phyloP scores from a whole-genome alignment of 208 protist genomes.

The Leishmania arabica region DNA sequence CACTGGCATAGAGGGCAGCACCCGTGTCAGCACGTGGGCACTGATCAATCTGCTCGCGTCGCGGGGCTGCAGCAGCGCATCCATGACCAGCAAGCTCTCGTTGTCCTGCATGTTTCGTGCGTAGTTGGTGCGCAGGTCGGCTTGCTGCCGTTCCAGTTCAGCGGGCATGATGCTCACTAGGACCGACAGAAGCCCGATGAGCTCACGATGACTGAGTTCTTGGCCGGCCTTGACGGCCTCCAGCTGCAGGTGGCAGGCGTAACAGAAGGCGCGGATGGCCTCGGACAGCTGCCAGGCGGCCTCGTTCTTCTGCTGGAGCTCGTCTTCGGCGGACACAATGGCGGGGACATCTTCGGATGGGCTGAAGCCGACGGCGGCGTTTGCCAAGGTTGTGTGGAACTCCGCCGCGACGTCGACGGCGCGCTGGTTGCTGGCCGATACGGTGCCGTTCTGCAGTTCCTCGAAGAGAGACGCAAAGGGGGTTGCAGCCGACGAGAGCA shows the following conservation, averaged over 20 bases:
- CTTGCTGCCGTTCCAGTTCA: constrained; percentile 28
- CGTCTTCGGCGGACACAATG: constrained; percentile 38
- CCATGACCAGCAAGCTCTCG: constrained; percentile 46
- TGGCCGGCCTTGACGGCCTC: constrained; percentile 65
- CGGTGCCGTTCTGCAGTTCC: constrained; percentile 36
- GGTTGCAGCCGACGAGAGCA: not conserved
- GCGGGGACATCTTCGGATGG: constrained; percentile 23
- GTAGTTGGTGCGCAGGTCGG: constrained; percentile 40
- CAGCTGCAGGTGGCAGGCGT: constrained; percentile 43
- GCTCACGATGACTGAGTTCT: constrained; percentile 45
- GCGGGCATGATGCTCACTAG: constrained; percentile 46
- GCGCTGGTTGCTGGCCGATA: constrained; percentile 5
- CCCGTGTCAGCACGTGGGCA: constrained; percentile 22
- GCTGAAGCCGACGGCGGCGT: constrained; percentile 50
- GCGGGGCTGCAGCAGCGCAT: constrained; percentile 35
- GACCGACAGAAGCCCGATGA: constrained; percentile 55
- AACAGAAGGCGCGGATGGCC: constrained; percentile 53
- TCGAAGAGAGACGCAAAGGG: constrained; percentile 35
- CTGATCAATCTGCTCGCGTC: constrained; percentile 30
- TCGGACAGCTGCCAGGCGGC: constrained; percentile 54
- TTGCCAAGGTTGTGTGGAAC: constrained; percentile 43
- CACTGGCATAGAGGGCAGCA: constrained; percentile 10
- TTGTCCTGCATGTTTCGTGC: constrained; percentile 29
- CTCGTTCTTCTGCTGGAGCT: constrained; percentile 40
- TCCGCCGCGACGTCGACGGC: constrained; percentile 20